Evolutionary conservation across 805 yeast species (phyloP).

Genomic region (Zygotorulaspora florentina): DNA sequence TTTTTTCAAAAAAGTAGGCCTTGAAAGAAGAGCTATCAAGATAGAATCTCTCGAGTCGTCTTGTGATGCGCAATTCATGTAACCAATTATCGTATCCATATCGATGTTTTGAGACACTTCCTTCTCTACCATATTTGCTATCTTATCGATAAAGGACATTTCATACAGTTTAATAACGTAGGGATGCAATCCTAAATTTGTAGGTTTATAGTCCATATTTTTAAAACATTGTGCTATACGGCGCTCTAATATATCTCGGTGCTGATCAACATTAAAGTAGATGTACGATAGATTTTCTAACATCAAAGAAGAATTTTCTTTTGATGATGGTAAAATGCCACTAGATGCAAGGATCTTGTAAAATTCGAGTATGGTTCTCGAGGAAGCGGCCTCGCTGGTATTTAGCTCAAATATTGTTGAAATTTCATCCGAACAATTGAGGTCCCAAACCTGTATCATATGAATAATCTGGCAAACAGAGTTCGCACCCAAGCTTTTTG

Average conservation of each 20-base stretch:
- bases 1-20: slow-evolving; percentile 14
- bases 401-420: slow-evolving; percentile 8
- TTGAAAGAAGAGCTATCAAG: slow-evolving; percentile 16
- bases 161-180: slow-evolving; percentile 13
- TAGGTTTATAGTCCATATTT: slow-evolving; percentile 4
- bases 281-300: slow-evolving; percentile 19
- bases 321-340: slow-evolving; percentile 6
- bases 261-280: slow-evolving; percentile 2
- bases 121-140: slow-evolving; percentile 10
- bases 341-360: slow-evolving; percentile 2
- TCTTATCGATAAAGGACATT: slow-evolving; percentile 12
- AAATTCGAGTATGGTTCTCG: slow-evolving; percentile 1
- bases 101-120: neutral
- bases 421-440: slow-evolving; percentile 4
- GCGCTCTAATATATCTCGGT: neutral
- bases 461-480: neutral
- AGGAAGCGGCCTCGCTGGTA: slow-evolving; percentile 1
- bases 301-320: slow-evolving; percentile 6
- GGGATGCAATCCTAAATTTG: slow-evolving; percentile 3
- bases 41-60: slow-evolving; percentile 15
- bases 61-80: slow-evolving; percentile 14
- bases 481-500: slow-evolving; percentile 1
- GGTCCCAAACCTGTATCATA: slow-evolving; percentile 5
- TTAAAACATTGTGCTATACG: slow-evolving; percentile 12
- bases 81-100: slow-evolving; percentile 9